phyloP scores from a whole-genome alignment of 208 protist species.

The Leishmania amazonensis region DNA sequence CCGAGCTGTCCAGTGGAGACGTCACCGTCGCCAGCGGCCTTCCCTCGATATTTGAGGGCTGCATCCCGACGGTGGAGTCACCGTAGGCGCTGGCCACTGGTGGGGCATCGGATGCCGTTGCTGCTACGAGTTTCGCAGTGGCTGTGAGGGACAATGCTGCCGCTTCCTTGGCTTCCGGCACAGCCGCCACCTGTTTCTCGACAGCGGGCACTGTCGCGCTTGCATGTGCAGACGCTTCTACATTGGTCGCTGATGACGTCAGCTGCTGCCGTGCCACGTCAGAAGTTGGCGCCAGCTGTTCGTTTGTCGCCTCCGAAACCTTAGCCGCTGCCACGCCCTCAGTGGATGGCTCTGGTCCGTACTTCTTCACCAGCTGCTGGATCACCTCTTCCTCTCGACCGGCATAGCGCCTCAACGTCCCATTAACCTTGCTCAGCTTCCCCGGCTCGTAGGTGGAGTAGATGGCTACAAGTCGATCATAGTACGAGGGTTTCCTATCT shows the following conservation, averaged over 20 bases:
- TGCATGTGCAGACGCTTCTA: background rate
- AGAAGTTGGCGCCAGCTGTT: background rate
- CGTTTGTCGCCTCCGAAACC: background rate
- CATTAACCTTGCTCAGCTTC: constrained; percentile 65
- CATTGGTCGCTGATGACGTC: background rate
- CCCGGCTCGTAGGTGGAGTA: constrained; percentile 70
- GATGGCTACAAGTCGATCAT: constrained; percentile 64
- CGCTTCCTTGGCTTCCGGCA: background rate
- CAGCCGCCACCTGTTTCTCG: background rate
- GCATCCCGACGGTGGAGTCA: background rate
- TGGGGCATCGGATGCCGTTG: background rate
- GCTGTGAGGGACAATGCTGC: background rate
- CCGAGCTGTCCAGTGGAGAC: background rate
- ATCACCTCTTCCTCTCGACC: constrained; percentile 75
- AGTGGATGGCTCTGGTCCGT: constrained; percentile 63
- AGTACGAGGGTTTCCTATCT: constrained; percentile 28
- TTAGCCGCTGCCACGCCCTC: background rate
- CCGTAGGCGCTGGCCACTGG: background rate
- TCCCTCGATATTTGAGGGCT: background rate
- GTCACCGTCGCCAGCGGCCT: background rate
- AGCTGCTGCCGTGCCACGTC: background rate
- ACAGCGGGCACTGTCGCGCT: background rate
- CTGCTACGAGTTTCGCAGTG: background rate
- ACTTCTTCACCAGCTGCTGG: constrained; percentile 69
- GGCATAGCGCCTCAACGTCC: constrained; percentile 61